phyloP scores from a whole-genome alignment of 78 protist species.

The Acrasis kona region DNA sequence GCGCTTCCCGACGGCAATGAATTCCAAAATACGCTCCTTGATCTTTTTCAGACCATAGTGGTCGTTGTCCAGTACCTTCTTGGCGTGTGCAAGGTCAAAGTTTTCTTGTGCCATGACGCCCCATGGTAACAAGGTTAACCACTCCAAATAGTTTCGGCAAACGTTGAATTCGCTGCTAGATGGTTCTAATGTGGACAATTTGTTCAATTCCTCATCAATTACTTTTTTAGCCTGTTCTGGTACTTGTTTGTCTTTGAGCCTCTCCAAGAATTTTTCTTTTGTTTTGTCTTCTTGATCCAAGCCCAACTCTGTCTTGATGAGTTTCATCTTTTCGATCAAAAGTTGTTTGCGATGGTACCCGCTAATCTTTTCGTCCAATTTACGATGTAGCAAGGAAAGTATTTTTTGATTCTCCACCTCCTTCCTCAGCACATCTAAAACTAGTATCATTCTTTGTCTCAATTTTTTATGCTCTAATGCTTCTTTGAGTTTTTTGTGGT shows the following conservation, averaged over 20 bases:
- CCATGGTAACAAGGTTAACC: constrained; percentile 86
- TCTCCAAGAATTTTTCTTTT: constrained; percentile 43
- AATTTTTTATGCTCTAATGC: background rate
- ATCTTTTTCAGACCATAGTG: constrained; percentile 83
- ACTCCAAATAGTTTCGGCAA: constrained; percentile 90
- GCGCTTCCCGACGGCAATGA: constrained; percentile 77
- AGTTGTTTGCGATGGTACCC: constrained; percentile 32
- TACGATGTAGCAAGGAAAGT: background rate
- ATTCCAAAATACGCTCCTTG: constrained; percentile 86
- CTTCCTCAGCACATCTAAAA: background rate
- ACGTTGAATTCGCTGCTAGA: constrained; percentile 67
- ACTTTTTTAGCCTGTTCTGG: constrained; percentile 17
- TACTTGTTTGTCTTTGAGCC: constrained; percentile 8
- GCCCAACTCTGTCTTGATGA: constrained; percentile 65
- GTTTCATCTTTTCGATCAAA: constrained; percentile 56
- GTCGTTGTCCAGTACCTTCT: constrained; percentile 42
- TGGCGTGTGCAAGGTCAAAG: constrained; percentile 1
- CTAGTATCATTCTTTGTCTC: background rate
- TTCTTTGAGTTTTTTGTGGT: no score
- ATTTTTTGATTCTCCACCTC: background rate
- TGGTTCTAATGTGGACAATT: constrained; percentile 36
- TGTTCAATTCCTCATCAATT: constrained; percentile 50
- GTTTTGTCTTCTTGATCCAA: constrained; percentile 71
- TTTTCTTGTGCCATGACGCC: constrained; percentile 51
- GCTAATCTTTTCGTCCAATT: constrained; percentile 32